phyloP scores from a whole-genome alignment of 108 stramenopile genomes.

The Cyclotella atomus region DNA sequence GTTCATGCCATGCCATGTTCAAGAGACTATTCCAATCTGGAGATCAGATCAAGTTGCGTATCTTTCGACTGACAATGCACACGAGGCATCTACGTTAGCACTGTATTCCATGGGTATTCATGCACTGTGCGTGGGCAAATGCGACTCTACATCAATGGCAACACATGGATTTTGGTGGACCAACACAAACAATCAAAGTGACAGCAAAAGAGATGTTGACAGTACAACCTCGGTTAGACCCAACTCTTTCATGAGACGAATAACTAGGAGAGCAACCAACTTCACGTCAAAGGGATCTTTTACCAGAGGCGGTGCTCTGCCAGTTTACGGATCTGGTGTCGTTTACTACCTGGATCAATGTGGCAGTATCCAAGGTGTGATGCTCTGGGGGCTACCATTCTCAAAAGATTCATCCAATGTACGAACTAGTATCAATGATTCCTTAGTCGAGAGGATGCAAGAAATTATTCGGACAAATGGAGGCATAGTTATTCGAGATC shows the following conservation, averaged over 20 bases:
- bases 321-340: constrained; percentile 81
- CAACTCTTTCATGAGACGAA: constrained; percentile 47
- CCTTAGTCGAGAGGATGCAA: constrained; percentile 64
- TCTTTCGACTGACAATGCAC: not conserved
- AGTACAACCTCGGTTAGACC: constrained; percentile 10
- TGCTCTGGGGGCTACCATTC: constrained; percentile 89
- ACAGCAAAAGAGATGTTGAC: not conserved
- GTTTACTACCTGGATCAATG: constrained; percentile 80
- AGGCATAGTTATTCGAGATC: constrained; percentile 59
- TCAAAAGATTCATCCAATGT: constrained; percentile 33
- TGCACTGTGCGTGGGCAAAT: constrained; percentile 78
- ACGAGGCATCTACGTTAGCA: constrained; percentile 40
- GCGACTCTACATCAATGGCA: constrained; percentile 75
- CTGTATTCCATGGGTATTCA: constrained; percentile 68
- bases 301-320: constrained; percentile 26
- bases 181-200: constrained; percentile 60
- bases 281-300: not conserved
- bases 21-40: constrained; percentile 73
- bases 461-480: constrained; percentile 69
- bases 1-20: constrained; percentile 9
- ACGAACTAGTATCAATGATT: constrained; percentile 47
- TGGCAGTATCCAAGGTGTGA: constrained; percentile 77
- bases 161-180: constrained; percentile 92
- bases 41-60: constrained; percentile 76
- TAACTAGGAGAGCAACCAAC: constrained; percentile 15